phyloP scores from a whole-genome alignment of 2,329 filamentous ascomycete genomes.

The Colletotrichum musae region DNA sequence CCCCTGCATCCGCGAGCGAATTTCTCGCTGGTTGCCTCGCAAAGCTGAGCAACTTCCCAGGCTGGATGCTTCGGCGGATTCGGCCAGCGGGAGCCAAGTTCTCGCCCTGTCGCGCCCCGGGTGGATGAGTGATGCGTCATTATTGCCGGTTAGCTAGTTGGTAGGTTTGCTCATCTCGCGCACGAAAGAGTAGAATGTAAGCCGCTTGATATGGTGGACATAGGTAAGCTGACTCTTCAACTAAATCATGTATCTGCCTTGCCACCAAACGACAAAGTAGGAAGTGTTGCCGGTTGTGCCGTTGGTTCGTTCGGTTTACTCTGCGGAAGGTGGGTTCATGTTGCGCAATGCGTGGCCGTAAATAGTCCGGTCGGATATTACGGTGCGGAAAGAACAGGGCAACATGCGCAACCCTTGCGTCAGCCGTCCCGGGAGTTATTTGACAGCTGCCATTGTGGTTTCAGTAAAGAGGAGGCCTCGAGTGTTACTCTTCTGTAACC shows the following conservation, averaged over 20 bases:
- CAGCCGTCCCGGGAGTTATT: not conserved
- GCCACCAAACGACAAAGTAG: slow-evolving; percentile 9
- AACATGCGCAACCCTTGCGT: not conserved
- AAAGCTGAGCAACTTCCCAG: not conserved
- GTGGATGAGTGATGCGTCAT: slow-evolving; percentile 2
- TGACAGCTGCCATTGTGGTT: not conserved
- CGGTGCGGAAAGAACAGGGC: not conserved
- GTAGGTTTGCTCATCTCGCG: not conserved
- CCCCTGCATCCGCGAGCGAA: slow-evolving; percentile 4
- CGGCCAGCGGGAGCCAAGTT: too few relatives aligned
- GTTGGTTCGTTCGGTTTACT: not conserved
- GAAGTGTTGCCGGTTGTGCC: slow-evolving; percentile 1
- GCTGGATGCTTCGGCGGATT: slow-evolving; percentile 4
- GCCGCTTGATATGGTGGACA: too few relatives aligned
- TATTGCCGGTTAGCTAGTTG: not conserved
- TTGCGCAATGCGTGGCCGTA: not conserved
- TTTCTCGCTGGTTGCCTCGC: slow-evolving; percentile 8
- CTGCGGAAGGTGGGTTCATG: not conserved
- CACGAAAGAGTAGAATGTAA: not conserved
- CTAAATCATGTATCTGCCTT: not conserved
- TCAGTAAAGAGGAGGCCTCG: not conserved
- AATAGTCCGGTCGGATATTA: slow-evolving; percentile 15
- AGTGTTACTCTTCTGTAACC: not conserved
- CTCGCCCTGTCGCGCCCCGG: not conserved
- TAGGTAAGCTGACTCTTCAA: not conserved